Evolutionary conservation across 2,329 filamentous ascomycete species (phyloP), one percentile per base, ranked within the genome.

Genomic region (Talaromyces funiculosus): DNA sequence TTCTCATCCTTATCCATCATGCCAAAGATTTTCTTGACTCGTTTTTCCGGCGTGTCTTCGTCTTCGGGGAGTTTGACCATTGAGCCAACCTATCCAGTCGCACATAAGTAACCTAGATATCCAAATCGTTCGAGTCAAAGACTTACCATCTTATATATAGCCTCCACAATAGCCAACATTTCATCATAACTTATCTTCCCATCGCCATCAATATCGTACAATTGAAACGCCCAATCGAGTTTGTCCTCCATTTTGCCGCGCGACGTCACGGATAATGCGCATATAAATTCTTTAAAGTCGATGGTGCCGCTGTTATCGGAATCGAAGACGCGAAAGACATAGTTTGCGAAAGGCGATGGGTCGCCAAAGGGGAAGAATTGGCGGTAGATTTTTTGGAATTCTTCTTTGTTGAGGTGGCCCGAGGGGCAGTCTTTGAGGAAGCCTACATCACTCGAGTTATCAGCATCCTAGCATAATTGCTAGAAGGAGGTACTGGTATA

Each of bases 1-100:
- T 97, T 97, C 80, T 97, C 93, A 75, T 99, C 94, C 84, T 99
- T 99, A 82, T 99, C 94, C 94, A 99, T 99, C 94, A 97, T 97
- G 71, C 89, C 84, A 83, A 99, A 99, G 76, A 99, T 97, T 83
- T 99, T 99, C 77, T 84, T 87, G 64, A 99, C 94, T 65, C 94
- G 89, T 82, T 99, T 99, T 82, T 97, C 93, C 18, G 94, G 94
- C 61, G 94, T 99, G 78, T 99, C 93, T 81, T 99, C 94, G 78
- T 99, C 94, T 77, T 97, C 92, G 57, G 94, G 94, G 47, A 99
- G 84, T 78, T 97, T 97, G 70, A 99, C 94, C 94, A 99, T 99
- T 57, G 92, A 96, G 66, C 94, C 94, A 71, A 97, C 92, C 92
- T 97, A n/a, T 12, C 31, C 16, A 56, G 20, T 45, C 49, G 67